These are phyloP conservation scores for Volvariella volvacea DNA, from an alignment of 1,284 basidiomycete genomes.

Conservation along the genomic window DNA sequence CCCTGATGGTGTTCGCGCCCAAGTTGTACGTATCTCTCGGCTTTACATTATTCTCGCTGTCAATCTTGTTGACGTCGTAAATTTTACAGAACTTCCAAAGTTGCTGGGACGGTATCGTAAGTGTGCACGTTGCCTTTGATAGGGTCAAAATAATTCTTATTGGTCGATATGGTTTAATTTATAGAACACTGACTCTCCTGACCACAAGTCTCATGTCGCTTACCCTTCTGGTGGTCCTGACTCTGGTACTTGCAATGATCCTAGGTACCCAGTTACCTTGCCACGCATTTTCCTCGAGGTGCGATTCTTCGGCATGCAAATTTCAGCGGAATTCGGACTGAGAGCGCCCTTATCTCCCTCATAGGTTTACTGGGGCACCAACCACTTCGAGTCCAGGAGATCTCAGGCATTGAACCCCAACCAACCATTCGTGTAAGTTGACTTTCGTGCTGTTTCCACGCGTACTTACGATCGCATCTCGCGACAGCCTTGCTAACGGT, in stretches of 20 bases:
- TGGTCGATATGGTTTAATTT: not conserved
- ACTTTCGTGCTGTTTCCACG: not conserved
- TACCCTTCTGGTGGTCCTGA: constrained; percentile 36
- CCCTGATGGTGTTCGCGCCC: constrained; percentile 36
- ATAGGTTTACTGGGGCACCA: constrained; percentile 35
- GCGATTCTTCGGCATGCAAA: not conserved
- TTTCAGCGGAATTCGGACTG: not conserved
- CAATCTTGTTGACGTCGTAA: constrained; percentile 4
- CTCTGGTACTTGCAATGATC: constrained; percentile 35
- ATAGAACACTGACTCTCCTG: constrained; percentile 35
- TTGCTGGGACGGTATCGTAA: constrained; percentile 40
- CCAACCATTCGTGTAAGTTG: constrained; percentile 38
- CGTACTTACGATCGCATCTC: constrained; percentile 1
- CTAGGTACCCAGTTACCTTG: constrained; percentile 31
- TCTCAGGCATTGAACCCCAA: constrained; percentile 30
- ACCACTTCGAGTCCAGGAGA: constrained; percentile 25
- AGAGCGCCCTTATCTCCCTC: not conserved
- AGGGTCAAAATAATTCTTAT: not conserved
- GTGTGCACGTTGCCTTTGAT: constrained; percentile 3
- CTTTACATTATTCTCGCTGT: not conserved
- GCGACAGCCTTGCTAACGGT: constrained; percentile 28
- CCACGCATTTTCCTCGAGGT: constrained; percentile 43
- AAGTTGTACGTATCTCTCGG: constrained; percentile 27
- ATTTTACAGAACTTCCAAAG: constrained; percentile 35
- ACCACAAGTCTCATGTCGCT: constrained; percentile 50